These are phyloP conservation scores for Apiotrichum laibachii DNA, from an alignment of 1,284 basidiomycete genomes.

Conservation along the genomic window DNA sequence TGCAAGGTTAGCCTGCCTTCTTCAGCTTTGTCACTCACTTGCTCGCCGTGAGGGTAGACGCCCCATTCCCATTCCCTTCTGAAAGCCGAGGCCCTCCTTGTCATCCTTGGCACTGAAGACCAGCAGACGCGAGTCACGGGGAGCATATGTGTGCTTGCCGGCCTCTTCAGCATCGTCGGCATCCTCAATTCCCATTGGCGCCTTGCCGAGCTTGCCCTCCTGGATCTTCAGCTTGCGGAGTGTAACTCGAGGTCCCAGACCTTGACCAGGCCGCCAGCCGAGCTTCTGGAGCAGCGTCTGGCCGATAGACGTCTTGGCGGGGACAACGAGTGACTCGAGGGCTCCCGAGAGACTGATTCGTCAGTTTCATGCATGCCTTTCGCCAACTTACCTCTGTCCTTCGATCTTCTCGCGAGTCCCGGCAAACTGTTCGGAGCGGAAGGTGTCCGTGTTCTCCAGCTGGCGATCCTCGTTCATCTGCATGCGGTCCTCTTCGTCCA, in stretches of 20 bases:
- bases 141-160: conserved; percentile 78
- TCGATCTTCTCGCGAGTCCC: conserved; percentile 58
- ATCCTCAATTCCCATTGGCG: conserved; percentile 43
- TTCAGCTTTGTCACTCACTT: conserved; percentile 19
- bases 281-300: conserved; percentile 84
- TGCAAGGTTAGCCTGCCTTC: conserved; percentile 9
- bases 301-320: conserved; percentile 60
- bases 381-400: conserved; percentile 24
- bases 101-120: conserved; percentile 68
- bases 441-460: conserved; percentile 58
- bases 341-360: conserved; percentile 57
- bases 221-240: conserved; percentile 70
- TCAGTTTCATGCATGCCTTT: conserved; percentile 5
- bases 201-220: conserved; percentile 56
- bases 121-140: conserved; percentile 69
- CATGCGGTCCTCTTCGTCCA: conserved; percentile 97
- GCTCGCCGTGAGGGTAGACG: conserved; percentile 25
- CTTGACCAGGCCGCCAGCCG: conserved; percentile 91
- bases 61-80: conserved; percentile 63
- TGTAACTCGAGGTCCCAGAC: conserved; percentile 85
- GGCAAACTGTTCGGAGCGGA: conserved; percentile 62
- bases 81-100: conserved; percentile 74
- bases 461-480: conserved; percentile 70
- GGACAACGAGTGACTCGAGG: conserved; percentile 43
- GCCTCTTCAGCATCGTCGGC: conserved; percentile 61